Evolutionary conservation across 108 stramenopile species (phyloP).

Genomic region (Halocafeteria seosinensis): DNA sequence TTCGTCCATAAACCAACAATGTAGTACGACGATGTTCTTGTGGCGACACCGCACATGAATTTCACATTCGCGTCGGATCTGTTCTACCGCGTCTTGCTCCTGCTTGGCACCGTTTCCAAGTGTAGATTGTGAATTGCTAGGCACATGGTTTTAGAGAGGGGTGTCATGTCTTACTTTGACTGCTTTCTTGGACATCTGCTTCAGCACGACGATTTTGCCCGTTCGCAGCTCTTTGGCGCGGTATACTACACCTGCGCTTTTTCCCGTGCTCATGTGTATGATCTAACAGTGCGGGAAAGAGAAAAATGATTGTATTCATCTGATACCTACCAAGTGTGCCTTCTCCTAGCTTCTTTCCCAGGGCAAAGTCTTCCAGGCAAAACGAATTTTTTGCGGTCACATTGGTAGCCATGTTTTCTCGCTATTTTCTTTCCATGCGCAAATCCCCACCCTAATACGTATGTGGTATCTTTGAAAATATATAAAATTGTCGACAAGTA

Average conservation of each 20-base stretch:
- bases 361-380: neutral
- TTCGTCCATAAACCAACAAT: conserved; percentile 26
- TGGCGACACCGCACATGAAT: conserved; percentile 29
- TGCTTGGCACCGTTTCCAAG: neutral
- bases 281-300: neutral
- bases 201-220: neutral
- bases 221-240: neutral
- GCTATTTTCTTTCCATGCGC: too few species aligned
- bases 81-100: neutral
- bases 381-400: too few species aligned
- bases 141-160: neutral
- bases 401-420: too few species aligned
- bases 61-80: conserved; percentile 26
- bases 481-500: too few species aligned
- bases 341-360: neutral
- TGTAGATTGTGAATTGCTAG: neutral
- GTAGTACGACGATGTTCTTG: conserved; percentile 23
- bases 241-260: neutral
- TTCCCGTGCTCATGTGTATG: neutral
- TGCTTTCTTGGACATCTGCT: neutral
- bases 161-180: neutral
- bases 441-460: too few species aligned
- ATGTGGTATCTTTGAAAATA: too few species aligned
- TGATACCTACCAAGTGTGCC: neutral
- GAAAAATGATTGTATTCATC: neutral